Conservation (phyloP, 176 grass and related monocot species). For the Urochloa ruziziensis region DNA sequence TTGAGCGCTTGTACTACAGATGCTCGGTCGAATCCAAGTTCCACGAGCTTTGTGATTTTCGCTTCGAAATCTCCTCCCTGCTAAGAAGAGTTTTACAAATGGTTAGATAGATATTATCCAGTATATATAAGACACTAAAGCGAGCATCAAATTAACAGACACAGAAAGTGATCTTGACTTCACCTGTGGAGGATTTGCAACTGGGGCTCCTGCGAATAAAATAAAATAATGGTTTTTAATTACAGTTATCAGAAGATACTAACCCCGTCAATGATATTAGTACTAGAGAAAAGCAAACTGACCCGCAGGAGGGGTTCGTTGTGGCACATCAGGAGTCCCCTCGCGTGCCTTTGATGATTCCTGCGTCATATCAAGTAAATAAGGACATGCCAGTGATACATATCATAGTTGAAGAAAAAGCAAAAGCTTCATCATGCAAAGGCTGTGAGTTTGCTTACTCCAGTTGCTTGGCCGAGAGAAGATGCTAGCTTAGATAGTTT, state of each 20-base stretch:
- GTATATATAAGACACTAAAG: no score
- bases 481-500: slow-evolving; percentile 53
- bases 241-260: background rate
- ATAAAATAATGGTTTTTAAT: slow-evolving; percentile 18
- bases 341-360: slow-evolving; percentile 60
- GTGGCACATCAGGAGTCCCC: slow-evolving; percentile 40
- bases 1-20: slow-evolving; percentile 74
- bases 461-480: slow-evolving; percentile 58
- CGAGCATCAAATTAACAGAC: background rate
- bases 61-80: slow-evolving; percentile 72
- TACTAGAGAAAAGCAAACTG: slow-evolving; percentile 13
- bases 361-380: slow-evolving; percentile 45
- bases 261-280: background rate
- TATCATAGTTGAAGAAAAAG: no score
- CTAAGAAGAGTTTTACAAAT: background rate
- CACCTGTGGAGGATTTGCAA: slow-evolving; percentile 44
- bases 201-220: slow-evolving; percentile 46
- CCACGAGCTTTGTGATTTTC: slow-evolving; percentile 79
- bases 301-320: slow-evolving; percentile 41
- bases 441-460: slow-evolving; percentile 46
- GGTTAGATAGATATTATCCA: slow-evolving; percentile 8
- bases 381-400: background rate
- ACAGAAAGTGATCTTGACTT: background rate
- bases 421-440: background rate
- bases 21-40: slow-evolving; percentile 80